Evolutionary conservation across 768 basidiomycete species (phyloP).

Genomic region (Astraeus odoratus): DNA sequence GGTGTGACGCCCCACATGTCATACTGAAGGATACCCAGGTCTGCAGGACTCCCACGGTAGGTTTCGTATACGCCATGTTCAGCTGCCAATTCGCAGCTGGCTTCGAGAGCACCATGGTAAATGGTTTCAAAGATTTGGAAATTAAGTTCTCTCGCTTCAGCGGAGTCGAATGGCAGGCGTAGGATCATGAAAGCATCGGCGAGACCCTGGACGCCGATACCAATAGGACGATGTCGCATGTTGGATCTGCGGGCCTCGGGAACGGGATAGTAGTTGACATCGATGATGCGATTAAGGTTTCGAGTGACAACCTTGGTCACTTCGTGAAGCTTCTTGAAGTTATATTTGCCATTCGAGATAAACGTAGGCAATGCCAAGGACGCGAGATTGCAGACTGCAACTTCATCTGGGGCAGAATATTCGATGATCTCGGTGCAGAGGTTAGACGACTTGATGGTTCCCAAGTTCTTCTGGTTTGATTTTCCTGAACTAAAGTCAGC

Average conservation of each 20-base stretch:
- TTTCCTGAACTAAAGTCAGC: constrained; percentile 50
- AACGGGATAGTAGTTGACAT: constrained; percentile 92
- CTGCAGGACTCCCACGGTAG: constrained; percentile 87
- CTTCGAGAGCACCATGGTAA: constrained; percentile 91
- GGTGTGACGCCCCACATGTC: constrained; percentile 95
- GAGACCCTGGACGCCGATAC: constrained; percentile 95
- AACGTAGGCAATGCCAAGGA: constrained; percentile 93
- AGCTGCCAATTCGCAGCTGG: constrained; percentile 81
- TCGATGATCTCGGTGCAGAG: constrained; percentile 99
- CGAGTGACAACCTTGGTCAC: constrained; percentile 87
- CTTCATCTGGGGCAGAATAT: constrained; percentile 95
- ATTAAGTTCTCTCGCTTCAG: constrained; percentile 81
- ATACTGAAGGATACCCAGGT: constrained; percentile 82
- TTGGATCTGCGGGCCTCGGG: constrained; percentile 88
- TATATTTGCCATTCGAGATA: constrained; percentile 74
- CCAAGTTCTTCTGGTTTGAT: constrained; percentile 97
- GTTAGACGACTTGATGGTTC: constrained; percentile 99
- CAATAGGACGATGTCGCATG: constrained; percentile 96
- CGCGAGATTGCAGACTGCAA: constrained; percentile 97
- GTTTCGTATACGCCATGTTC: constrained; percentile 80
- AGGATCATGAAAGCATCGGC: constrained; percentile 98
- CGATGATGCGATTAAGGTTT: constrained; percentile 94
- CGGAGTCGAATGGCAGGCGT: constrained; percentile 91
- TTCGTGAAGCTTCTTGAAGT: constrained; percentile 93
- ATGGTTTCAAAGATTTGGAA: constrained; percentile 98